Percentiles rank a stretch among this genome's conserved stretches.
Conservation (phyloP, 1,284 basidiomycete species). For the Fomitopsis schrenkii region DNA sequence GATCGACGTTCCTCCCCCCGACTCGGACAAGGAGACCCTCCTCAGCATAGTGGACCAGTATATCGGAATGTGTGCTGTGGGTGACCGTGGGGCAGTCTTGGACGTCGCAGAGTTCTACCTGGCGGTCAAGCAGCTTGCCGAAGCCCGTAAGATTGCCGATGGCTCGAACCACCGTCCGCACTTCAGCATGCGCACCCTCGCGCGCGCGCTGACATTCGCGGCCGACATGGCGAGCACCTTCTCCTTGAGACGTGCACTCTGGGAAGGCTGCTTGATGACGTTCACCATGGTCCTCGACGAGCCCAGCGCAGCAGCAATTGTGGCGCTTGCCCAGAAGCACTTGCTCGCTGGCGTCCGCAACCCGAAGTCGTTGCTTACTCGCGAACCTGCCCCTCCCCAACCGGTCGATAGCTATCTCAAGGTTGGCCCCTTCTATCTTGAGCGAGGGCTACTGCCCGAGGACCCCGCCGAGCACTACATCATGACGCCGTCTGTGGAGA, state of each 20-base stretch:
- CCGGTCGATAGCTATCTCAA: conserved; percentile 66
- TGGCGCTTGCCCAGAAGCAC: conserved; percentile 69
- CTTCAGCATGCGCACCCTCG: conserved; percentile 95
- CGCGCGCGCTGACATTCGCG: conserved; percentile 90
- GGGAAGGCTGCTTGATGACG: conserved; percentile 97
- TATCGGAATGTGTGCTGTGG: conserved; percentile 79
- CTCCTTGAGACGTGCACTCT: conserved; percentile 83
- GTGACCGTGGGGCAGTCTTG: conserved; percentile 86
- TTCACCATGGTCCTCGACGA: conserved; percentile 94
- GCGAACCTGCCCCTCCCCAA: conserved; percentile 60
- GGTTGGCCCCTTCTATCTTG: conserved; percentile 90
- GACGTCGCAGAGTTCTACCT: conserved; percentile 92
- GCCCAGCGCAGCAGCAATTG: conserved; percentile 69
- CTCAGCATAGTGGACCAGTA: conserved; percentile 89
- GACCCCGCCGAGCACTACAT: conserved; percentile 81
- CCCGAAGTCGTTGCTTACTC: conserved; percentile 67
- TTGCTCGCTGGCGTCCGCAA: conserved; percentile 86
- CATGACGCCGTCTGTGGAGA: conserved; percentile 95
- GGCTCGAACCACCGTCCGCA: conserved; percentile 95
- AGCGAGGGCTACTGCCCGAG: conserved; percentile 65
- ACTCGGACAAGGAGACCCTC: conserved; percentile 89
- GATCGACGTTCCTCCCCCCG: conserved; percentile 91
- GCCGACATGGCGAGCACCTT: conserved; percentile 78
- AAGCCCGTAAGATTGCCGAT: conserved; percentile 85
- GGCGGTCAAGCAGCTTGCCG: conserved; percentile 78